These are phyloP conservation scores for Nicotiana otophora DNA, from an alignment of 257 asterid genomes.

Conservation along the genomic window DNA sequence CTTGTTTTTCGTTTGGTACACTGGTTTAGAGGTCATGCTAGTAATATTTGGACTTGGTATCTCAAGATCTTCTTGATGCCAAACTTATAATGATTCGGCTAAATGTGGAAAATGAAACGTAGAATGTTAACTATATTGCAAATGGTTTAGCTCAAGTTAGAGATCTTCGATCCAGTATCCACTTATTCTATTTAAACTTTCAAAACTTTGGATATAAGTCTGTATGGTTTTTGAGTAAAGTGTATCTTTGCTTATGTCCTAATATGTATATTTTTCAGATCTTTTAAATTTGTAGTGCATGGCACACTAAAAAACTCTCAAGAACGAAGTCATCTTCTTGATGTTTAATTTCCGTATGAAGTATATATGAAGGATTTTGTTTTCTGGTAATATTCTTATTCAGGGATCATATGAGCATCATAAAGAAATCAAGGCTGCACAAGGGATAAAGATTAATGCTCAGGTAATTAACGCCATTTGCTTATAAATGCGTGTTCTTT, in stretches of 20 bases:
- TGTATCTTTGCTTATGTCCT: not conserved
- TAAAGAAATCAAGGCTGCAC: conserved; percentile 96
- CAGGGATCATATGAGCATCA: conserved; percentile 93
- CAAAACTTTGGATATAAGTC: not conserved
- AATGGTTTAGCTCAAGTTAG: not conserved
- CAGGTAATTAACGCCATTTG: conserved; percentile 46
- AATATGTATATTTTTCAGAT: not conserved
- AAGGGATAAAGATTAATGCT: conserved; percentile 91
- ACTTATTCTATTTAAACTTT: not conserved
- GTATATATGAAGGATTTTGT: not conserved
- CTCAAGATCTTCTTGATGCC: not conserved
- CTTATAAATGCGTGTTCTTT: not conserved
- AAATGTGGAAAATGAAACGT: not conserved
- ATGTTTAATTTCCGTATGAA: not conserved
- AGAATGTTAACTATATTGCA: not conserved
- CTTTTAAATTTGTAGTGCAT: not conserved
- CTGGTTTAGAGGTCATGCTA: not conserved
- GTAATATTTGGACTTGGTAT: not conserved
- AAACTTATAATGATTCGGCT: not conserved
- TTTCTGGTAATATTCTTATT: not conserved
- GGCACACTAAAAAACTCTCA: not conserved
- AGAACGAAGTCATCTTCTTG: not conserved
- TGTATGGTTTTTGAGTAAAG: not conserved
- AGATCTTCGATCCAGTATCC: not conserved
- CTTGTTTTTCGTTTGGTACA: not conserved